These are phyloP conservation scores for Lunasporangiospora selenospora DNA, from an alignment of 192 early-diverging fungal genomes.

Conservation along the genomic window DNA sequence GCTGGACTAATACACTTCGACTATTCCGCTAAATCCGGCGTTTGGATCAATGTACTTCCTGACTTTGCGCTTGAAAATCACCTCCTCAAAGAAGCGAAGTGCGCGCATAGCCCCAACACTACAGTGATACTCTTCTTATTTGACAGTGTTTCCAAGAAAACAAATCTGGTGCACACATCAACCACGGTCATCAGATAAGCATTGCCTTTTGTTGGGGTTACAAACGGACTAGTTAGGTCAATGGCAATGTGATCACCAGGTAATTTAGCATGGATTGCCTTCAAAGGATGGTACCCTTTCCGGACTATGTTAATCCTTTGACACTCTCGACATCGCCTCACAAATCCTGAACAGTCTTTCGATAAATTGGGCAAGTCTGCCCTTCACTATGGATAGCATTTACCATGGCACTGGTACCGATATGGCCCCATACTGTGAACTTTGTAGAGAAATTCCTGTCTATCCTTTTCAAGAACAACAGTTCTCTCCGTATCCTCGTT, in stretches of 20 bases:
- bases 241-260: slow-evolving; percentile 4
- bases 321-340: not conserved
- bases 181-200: not conserved
- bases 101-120: not conserved
- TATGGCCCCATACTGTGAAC: not conserved
- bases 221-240: not conserved
- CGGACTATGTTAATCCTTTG: not conserved
- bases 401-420: slow-evolving; percentile 13
- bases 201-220: too few relatives aligned
- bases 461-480: not conserved
- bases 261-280: not conserved
- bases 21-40: too few relatives aligned
- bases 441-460: not conserved
- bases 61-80: too few relatives aligned
- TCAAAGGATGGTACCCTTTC: slow-evolving; percentile 4
- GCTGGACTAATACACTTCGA: too few relatives aligned
- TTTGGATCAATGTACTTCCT: too few relatives aligned
- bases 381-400: not conserved
- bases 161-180: not conserved
- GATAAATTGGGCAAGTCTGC: slow-evolving; percentile 1
- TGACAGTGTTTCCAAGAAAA: not conserved
- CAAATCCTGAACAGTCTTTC: slow-evolving; percentile 4
- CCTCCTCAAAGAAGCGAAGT: slow-evolving; percentile 2
- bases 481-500: not conserved
- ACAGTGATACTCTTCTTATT: not conserved